Evolutionary conservation across 2,329 filamentous ascomycete genomes (phyloP).

Genomic region (Mycosphaerella sp.): DNA sequence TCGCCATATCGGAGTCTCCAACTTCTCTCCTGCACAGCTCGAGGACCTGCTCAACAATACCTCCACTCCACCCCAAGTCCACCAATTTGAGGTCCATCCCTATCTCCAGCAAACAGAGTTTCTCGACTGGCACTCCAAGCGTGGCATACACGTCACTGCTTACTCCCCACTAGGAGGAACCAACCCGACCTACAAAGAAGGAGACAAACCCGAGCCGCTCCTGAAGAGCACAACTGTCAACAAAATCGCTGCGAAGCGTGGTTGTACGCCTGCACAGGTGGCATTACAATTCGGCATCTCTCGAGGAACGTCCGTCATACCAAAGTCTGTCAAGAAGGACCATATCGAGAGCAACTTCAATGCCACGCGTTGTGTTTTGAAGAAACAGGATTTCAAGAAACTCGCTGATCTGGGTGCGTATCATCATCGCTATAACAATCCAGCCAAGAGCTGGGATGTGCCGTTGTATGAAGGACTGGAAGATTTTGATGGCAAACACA

Average conservation of each 20-base stretch:
- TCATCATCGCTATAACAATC: slow-evolving; percentile 26
- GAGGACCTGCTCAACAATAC: slow-evolving; percentile 25
- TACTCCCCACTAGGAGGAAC: slow-evolving; percentile 30
- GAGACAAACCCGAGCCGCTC: slow-evolving; percentile 22
- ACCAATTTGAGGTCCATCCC: slow-evolving; percentile 31
- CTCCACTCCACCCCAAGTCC: slow-evolving; percentile 22
- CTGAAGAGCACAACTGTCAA: slow-evolving; percentile 55
- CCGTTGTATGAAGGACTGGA: slow-evolving; percentile 39
- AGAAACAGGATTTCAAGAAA: slow-evolving; percentile 34
- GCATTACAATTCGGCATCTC: slow-evolving; percentile 52
- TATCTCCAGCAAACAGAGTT: slow-evolving; percentile 26
- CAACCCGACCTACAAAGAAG: slow-evolving; percentile 39
- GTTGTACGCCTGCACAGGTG: slow-evolving; percentile 51
- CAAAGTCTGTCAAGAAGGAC: slow-evolving; percentile 40
- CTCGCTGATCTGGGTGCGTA: slow-evolving; percentile 33
- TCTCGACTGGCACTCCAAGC: slow-evolving; percentile 21
- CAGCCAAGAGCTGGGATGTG: slow-evolving; percentile 34
- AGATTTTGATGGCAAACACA: slow-evolving; percentile 25
- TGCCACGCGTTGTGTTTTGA: slow-evolving; percentile 32
- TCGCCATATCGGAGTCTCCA: slow-evolving; percentile 29
- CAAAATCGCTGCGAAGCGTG: slow-evolving; percentile 58
- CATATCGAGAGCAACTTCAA: slow-evolving; percentile 31
- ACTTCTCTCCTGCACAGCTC: slow-evolving; percentile 29
- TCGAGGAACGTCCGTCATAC: slow-evolving; percentile 49
- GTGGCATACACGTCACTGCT: slow-evolving; percentile 26